phyloP scores from a whole-genome alignment of 495 filamentous ascomycete genomes.

The Aspergillus bridgeri region DNA sequence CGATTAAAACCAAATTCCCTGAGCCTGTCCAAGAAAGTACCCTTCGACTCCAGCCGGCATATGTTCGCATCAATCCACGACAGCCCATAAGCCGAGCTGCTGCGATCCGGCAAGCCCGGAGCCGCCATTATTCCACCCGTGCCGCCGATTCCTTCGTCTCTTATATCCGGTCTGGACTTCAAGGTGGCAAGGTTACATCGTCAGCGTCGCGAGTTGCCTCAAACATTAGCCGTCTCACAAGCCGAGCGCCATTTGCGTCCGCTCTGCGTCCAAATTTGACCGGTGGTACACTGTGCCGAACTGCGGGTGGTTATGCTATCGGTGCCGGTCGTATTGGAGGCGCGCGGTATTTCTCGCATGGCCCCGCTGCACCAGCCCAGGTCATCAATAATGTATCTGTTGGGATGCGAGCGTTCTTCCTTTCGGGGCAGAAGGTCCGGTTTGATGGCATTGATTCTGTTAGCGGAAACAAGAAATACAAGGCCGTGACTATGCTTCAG shows the following conservation, averaged over 20 bases:
- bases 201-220: constrained; percentile 63
- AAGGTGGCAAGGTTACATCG: constrained; percentile 61
- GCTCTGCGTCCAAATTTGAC: constrained; percentile 90
- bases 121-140: constrained; percentile 70
- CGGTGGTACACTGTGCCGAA: constrained; percentile 78
- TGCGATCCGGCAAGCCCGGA: constrained; percentile 67
- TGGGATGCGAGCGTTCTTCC: constrained; percentile 82
- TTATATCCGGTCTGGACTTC: constrained; percentile 47
- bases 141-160: constrained; percentile 58
- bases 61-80: constrained; percentile 51
- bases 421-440: constrained; percentile 81
- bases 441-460: constrained; percentile 68
- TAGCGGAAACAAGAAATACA: constrained; percentile 75
- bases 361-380: constrained; percentile 77
- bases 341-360: constrained; percentile 85
- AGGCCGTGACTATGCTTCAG: constrained; percentile 64
- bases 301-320: constrained; percentile 80
- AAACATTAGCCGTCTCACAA: constrained; percentile 61
- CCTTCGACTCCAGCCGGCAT: constrained; percentile 48
- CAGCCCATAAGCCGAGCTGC: constrained; percentile 73
- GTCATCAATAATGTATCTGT: constrained; percentile 92
- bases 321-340: constrained; percentile 68
- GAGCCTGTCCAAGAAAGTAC: constrained; percentile 43
- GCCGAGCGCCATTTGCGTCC: constrained; percentile 82
- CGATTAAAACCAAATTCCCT: constrained; percentile 60